phyloP scores from a whole-genome alignment of 768 basidiomycete species.

The Russula sp. region DNA sequence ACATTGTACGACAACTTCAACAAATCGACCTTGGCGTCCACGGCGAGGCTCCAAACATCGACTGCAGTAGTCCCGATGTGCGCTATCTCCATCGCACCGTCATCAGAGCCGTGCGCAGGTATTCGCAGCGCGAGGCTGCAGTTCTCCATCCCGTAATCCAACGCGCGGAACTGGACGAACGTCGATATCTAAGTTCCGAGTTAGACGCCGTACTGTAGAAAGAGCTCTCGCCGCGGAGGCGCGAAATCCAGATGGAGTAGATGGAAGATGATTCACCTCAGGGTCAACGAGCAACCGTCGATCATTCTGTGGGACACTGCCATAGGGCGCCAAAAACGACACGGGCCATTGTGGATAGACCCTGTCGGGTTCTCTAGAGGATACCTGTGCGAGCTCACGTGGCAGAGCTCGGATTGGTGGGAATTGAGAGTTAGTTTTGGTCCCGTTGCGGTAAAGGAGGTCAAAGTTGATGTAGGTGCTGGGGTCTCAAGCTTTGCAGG shows the following conservation, averaged over 20 bases:
- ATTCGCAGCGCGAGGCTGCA: slow-evolving; percentile 1
- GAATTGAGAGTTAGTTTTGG: slow-evolving; percentile 6
- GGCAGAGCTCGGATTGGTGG: slow-evolving; percentile 8
- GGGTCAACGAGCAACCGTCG: slow-evolving; percentile 15
- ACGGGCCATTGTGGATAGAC: slow-evolving; percentile 19
- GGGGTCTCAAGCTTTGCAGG: background rate
- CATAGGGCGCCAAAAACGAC: slow-evolving; percentile 15
- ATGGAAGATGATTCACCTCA: background rate
- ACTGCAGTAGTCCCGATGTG: slow-evolving; percentile 2
- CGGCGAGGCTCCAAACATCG: slow-evolving; percentile 7
- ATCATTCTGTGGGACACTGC: slow-evolving; percentile 14
- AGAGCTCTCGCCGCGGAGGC: too few species aligned
- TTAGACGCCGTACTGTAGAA: background rate
- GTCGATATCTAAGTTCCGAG: slow-evolving; percentile 8
- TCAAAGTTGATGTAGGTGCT: slow-evolving; percentile 25
- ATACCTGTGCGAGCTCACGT: slow-evolving; percentile 8
- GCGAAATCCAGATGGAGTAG: background rate
- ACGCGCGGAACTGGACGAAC: slow-evolving; percentile 17
- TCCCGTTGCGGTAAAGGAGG: slow-evolving; percentile 16
- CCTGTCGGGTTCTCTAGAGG: slow-evolving; percentile 10
- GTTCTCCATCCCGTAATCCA: slow-evolving; percentile 16
- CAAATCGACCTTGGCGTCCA: slow-evolving; percentile 5
- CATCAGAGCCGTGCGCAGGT: background rate
- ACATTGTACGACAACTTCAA: background rate
- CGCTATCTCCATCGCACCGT: background rate